Evolutionary conservation across 1,139 yeast species (phyloP).

Genomic region (Dujonia santamariae): DNA sequence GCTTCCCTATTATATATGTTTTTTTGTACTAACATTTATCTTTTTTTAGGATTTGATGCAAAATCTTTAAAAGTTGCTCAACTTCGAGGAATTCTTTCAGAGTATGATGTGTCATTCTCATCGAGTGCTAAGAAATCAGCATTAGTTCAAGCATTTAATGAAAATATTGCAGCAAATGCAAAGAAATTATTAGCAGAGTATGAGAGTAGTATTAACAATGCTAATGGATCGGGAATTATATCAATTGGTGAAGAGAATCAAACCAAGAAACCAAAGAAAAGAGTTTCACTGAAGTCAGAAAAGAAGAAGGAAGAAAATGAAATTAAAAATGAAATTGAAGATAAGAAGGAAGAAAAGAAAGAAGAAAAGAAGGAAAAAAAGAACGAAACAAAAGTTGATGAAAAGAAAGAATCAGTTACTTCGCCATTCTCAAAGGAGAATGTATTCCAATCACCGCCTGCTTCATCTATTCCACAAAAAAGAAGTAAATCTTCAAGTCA

Average conservation of each 20-base stretch:
- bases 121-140: conserved; percentile 63
- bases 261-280: background rate
- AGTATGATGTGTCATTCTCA: conserved; percentile 54
- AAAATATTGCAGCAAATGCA: conserved; percentile 43
- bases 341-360: conserved; percentile 1
- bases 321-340: conserved; percentile 2
- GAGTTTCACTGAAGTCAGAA: background rate
- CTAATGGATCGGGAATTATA: conserved; percentile 24
- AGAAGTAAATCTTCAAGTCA: conserved; percentile 2
- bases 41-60: conserved; percentile 59
- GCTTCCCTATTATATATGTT: background rate
- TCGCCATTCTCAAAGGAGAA: conserved; percentile 10
- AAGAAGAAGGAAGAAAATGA: conserved; percentile 1
- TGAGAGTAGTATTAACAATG: conserved; percentile 14
- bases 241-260: background rate
- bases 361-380: conserved; percentile 4
- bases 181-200: conserved; percentile 22
- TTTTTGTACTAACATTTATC: conserved; percentile 3
- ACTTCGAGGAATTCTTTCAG: conserved; percentile 57
- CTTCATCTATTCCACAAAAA: conserved; percentile 8
- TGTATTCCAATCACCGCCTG: conserved; percentile 9
- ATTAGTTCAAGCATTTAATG: conserved; percentile 51
- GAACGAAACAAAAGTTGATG: background rate
- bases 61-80: conserved; percentile 58
- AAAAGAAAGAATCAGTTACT: background rate